Conservation (phyloP, 371 early-diverging fungal species). For the Cokeromyces recurvatus region DNA sequence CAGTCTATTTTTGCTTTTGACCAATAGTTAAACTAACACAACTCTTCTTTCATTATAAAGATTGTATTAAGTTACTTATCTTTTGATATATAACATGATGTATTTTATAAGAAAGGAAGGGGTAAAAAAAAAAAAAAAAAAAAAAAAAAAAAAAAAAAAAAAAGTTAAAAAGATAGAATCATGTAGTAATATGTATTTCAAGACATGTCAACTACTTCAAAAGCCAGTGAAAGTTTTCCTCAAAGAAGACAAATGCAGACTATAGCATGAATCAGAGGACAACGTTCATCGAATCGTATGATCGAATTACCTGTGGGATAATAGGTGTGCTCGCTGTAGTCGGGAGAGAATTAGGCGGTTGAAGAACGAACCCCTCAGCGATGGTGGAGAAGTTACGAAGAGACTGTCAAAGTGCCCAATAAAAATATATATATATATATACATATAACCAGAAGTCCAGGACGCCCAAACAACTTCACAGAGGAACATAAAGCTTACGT, state of each 20-base stretch:
- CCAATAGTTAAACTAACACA: too few relatives aligned
- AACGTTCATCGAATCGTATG: constrained; percentile 9
- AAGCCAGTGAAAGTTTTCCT: neutral
- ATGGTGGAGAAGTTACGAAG: constrained; percentile 12
- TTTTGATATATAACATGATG: too few relatives aligned
- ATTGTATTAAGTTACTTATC: too few relatives aligned
- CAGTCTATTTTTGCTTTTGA: too few relatives aligned
- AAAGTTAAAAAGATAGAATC: too few relatives aligned
- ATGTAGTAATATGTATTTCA: too few relatives aligned
- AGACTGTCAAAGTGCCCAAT: constrained; percentile 9
- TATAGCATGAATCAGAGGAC: constrained; percentile 10
- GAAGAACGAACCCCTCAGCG: constrained; percentile 9
- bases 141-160: too few relatives aligned
- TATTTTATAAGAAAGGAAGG: too few relatives aligned
- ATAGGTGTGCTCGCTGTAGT: constrained; percentile 10
- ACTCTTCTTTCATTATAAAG: too few relatives aligned
- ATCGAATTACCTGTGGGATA: constrained; percentile 10
- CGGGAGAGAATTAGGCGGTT: constrained; percentile 4
- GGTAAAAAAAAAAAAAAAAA: too few relatives aligned
- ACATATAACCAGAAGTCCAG: constrained; percentile 13
- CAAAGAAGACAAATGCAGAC: too few relatives aligned
- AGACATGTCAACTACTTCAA: constrained; percentile 1
- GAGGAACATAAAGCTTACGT: too few relatives aligned
- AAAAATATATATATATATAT: constrained; percentile 3
- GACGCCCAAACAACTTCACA: constrained; percentile 16